Base-by-base conservation (phyloP, 2,329 filamentous ascomycete genomes). In the Colletotrichum agaves region DNA sequence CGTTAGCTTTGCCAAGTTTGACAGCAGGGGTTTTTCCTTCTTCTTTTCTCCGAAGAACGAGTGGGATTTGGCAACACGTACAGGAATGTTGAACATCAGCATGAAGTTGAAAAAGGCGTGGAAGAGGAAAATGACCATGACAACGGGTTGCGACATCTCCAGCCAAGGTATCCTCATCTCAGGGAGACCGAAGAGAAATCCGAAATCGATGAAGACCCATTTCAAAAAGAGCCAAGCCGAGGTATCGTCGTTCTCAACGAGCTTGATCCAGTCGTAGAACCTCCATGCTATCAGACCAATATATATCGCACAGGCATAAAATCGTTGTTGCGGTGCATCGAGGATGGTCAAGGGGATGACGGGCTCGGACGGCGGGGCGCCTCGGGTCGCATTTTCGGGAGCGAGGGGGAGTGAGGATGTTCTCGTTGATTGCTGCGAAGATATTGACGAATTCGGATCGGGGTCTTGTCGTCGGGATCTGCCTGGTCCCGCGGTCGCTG, bases 81-180 rank as follows among this genome's bases (percentile, higher is more conserved):
- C 88, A 44, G 92, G 91, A 69, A 98, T 91, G 71, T 93, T 91
- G 78, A 97, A 97, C 94, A 98, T 98, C 73, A 98, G 82, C 83
- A 97, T 90, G 73, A 90, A 91, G 81, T 98, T 93, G 59, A 92
- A 78, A 2, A 91, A 76, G 3, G 91, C 86, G 77, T 98, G 94
- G 3, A 85, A 72, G 52, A 92, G 78, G 75, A 96, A 97, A 21
- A 94, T 80, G 35, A 87, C 82, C 46, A 91, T 86, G 61, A 93
- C 91, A 1, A 90, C 90, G 39, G 88, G 86, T 74, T 93, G 92
- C 47, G 93, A 93, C 83, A 95, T 93, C 82, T 98, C 94, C 66
- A 99, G 84, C 97, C 96, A 99, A 66, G 96, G 96, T 85, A 99
- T 97, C 77, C 93, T 89, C 73, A 99, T 79, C 72, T 92, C 88